Percentiles rank a stretch among this genome's conserved stretches.
Evolutionary conservation across 1,139 yeast genomes (phyloP).

Genomic region (Pichia sp.): DNA sequence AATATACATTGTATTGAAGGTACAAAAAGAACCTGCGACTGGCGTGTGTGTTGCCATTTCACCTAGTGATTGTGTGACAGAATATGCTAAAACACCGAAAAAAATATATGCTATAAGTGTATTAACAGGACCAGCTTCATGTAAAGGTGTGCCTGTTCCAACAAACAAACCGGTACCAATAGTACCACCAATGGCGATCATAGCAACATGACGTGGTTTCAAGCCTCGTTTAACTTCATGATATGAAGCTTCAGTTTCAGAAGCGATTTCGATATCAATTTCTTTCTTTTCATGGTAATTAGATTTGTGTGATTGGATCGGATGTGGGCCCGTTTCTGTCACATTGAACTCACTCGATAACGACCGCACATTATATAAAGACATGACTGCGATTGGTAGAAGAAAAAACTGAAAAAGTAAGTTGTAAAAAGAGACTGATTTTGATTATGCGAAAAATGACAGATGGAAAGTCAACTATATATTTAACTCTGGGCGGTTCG

Average conservation of each 20-base stretch:
- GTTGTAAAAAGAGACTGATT: not conserved
- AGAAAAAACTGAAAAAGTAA: not conserved
- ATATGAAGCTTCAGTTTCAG: not conserved
- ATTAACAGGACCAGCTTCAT: slow-evolving; percentile 59
- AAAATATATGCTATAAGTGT: slow-evolving; percentile 56
- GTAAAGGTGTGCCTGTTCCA: slow-evolving; percentile 45
- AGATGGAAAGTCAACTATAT: not conserved
- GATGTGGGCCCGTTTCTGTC: not conserved
- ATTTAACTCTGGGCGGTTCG: not conserved
- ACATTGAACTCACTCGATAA: not conserved
- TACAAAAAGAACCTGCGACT: slow-evolving; percentile 59
- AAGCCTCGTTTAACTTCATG: slow-evolving; percentile 33
- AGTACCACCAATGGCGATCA: slow-evolving; percentile 66
- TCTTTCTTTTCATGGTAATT: not conserved
- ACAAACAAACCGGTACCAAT: slow-evolving; percentile 68
- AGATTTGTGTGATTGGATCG: not conserved
- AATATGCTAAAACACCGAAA: slow-evolving; percentile 58
- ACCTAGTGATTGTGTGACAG: slow-evolving; percentile 65
- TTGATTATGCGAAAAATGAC: not conserved
- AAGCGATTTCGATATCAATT: not conserved
- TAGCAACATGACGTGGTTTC: slow-evolving; percentile 54
- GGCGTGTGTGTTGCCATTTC: slow-evolving; percentile 79
- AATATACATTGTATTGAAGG: slow-evolving; percentile 51
- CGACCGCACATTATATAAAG: not conserved
- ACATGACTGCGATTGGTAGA: no score